Evolutionary conservation across 2,329 filamentous ascomycete species (phyloP), one percentile per base, ranked within the genome.

Genomic region (Exophiala aquamarina): DNA sequence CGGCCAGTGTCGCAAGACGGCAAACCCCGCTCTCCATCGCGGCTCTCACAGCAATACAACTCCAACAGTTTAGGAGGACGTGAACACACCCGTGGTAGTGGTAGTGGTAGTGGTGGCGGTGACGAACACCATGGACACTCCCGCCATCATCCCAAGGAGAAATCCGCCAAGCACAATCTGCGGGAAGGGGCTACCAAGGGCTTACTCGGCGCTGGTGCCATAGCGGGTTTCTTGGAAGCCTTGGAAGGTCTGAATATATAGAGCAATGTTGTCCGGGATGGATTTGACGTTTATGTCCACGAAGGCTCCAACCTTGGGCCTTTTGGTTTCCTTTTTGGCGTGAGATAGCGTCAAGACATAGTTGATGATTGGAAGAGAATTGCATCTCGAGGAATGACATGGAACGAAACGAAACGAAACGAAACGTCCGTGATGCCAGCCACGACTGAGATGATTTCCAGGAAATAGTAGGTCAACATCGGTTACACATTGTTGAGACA

Each of bases 161-260:
- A 51, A 54, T 46, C 49, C 10, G 49, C 49, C 4, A 62, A 63
- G 29, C 62, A 61, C 19, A 57, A 61, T 39, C 43, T 67, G 11
- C 60, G 59, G 34, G 59, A 67, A 26, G 63, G 58, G 32, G 66
- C 66, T 29, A 66, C 66, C 6, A 63, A 63, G 28, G 66, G 66
- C 2, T 41, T 70, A 19, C 57, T 62, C 5, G 67, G 66, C 3
- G 62, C 64, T 17, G 64, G 64, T 13, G 66, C 67, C 11, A 64
- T 68, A 45, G 65, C 65, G 4, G 66, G 66, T 9, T 67, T 69
- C 44, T 57, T 70, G 54, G 64, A 68, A 57, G 67, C 66, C n/a
- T 46, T 70, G 34, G 67, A 69, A 42, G 63, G 61, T 2, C 61
- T 70, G 40, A 57, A 52, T 36, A 36, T 59, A 23, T 57, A 39